Evolutionary conservation across 1,284 basidiomycete species (phyloP).

Genomic region (Vanrija sp.): DNA sequence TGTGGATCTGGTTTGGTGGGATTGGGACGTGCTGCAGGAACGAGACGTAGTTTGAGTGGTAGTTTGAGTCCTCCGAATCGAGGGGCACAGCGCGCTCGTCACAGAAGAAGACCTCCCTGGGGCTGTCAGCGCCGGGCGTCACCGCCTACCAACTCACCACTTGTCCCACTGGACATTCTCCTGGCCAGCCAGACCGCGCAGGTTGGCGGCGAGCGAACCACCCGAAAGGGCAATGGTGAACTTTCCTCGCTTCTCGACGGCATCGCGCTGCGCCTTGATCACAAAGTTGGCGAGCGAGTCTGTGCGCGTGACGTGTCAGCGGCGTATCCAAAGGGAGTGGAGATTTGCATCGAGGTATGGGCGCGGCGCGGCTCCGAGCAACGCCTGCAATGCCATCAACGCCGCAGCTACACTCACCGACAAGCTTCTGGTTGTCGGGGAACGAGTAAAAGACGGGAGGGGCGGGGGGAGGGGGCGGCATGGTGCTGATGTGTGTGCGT

Average conservation of each 20-base stretch:
- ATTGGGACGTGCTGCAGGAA: slow-evolving; percentile 87
- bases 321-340: neutral
- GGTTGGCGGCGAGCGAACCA: slow-evolving; percentile 83
- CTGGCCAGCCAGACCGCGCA: slow-evolving; percentile 69
- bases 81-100: slow-evolving; percentile 96
- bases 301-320: slow-evolving; percentile 11
- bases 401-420: slow-evolving; percentile 37
- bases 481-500: slow-evolving; percentile 14
- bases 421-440: slow-evolving; percentile 57
- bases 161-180: slow-evolving; percentile 72
- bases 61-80: slow-evolving; percentile 90
- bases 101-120: slow-evolving; percentile 95
- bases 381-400: neutral
- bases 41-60: slow-evolving; percentile 68
- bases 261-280: slow-evolving; percentile 84
- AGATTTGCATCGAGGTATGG: neutral
- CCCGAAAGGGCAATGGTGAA: slow-evolving; percentile 95
- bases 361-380: too few relatives aligned
- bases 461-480: slow-evolving; percentile 51
- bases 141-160: slow-evolving; percentile 46
- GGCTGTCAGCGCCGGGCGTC: neutral
- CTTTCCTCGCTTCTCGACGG: slow-evolving; percentile 82
- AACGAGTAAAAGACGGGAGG: slow-evolving; percentile 76
- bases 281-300: slow-evolving; percentile 78
- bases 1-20: slow-evolving; percentile 68